Conservation (phyloP, 129 eudicot species). For the Flaveria brownii region DNA sequence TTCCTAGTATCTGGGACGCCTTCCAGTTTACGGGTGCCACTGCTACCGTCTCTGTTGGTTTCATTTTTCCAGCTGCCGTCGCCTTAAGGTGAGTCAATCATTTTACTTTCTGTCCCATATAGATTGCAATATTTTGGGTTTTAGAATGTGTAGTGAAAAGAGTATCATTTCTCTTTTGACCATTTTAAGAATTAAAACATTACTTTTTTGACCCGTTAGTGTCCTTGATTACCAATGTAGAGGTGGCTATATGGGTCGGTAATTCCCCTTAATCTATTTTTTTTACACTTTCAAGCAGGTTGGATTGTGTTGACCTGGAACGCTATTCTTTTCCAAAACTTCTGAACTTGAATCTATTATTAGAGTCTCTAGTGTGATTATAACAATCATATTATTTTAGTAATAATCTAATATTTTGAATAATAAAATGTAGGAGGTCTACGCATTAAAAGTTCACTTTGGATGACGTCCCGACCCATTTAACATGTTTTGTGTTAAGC, state of each 20-base stretch:
- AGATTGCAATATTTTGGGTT: not conserved
- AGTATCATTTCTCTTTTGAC: not conserved
- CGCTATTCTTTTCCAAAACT: not conserved
- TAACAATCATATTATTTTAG: not conserved
- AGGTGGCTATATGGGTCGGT: not conserved
- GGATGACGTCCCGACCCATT: not conserved
- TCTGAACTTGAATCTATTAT: not conserved
- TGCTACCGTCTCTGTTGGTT: constrained; percentile 69
- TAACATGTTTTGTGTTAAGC: not conserved
- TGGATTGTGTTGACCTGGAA: not conserved
- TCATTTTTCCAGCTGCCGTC: constrained; percentile 81
- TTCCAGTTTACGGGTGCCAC: constrained; percentile 97
- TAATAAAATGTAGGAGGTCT: not conserved
- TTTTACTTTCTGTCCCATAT: not conserved
- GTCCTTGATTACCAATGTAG: too few species aligned
- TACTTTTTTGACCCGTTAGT: not conserved
- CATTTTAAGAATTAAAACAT: not conserved
- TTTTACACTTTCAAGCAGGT: not conserved
- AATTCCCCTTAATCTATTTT: not conserved
- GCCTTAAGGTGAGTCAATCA: constrained; percentile 69
- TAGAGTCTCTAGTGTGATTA: not conserved
- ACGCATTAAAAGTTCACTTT: not conserved
- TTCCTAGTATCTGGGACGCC: constrained; percentile 96
- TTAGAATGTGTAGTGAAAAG: not conserved
- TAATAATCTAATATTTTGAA: not conserved